These are phyloP conservation scores for Dysphania ambrosioides DNA, from an alignment of 148 eudicot genomes.

Conservation along the genomic window DNA sequence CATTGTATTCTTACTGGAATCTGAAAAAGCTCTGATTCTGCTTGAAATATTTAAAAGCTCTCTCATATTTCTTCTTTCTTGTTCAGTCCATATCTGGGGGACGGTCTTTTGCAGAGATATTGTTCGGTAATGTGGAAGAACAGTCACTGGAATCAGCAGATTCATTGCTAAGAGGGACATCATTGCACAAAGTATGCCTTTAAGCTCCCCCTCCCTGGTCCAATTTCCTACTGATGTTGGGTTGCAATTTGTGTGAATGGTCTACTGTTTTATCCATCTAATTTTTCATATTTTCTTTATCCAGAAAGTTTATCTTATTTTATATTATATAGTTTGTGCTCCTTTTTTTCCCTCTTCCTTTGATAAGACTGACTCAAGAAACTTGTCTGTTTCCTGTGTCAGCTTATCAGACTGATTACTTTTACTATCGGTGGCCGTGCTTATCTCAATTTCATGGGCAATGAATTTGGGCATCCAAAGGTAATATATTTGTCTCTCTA, in stretches of 20 bases:
- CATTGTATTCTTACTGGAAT: slow-evolving; percentile 1
- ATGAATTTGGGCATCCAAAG: slow-evolving; percentile 97
- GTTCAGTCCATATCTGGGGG: slow-evolving; percentile 93
- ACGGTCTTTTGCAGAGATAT: slow-evolving; percentile 79
- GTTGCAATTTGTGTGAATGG: background rate
- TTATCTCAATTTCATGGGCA: slow-evolving; percentile 97
- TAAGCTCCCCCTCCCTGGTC: background rate
- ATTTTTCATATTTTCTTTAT: background rate
- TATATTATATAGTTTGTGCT: background rate
- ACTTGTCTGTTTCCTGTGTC: slow-evolving; percentile 2
- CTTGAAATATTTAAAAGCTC: slow-evolving; percentile 2
- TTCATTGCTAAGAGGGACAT: slow-evolving; percentile 62
- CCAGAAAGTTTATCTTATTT: background rate
- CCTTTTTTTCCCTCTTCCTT: background rate
- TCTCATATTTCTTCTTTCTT: slow-evolving; percentile 21
- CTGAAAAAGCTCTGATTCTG: background rate
- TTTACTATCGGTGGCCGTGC: slow-evolving; percentile 78
- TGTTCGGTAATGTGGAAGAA: slow-evolving; percentile 45
- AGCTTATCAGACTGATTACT: slow-evolving; percentile 90
- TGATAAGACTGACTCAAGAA: slow-evolving; percentile 11
- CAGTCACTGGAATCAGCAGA: slow-evolving; percentile 35
- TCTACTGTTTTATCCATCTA: background rate
- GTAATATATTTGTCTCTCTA: slow-evolving; percentile 33
- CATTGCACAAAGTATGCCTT: slow-evolving; percentile 77
- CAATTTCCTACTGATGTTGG: background rate